Evolutionary conservation across 352 stramenopile genomes (phyloP).

Genomic region (Pseudoperonospora humuli): DNA sequence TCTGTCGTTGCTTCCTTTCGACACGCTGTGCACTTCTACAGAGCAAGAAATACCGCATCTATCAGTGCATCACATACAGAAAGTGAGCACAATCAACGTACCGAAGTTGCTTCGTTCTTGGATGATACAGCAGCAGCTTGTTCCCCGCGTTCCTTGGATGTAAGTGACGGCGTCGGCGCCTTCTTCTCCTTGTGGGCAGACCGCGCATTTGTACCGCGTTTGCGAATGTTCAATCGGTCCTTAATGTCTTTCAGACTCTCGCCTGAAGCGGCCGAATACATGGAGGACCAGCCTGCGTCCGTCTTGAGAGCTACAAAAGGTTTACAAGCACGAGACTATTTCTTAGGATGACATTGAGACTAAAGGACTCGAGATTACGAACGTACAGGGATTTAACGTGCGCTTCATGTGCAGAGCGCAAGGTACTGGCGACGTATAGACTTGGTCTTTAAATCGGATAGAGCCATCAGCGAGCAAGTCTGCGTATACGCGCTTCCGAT

Average conservation of each 20-base stretch:
- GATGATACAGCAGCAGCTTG: conserved; percentile 4
- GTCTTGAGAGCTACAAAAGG: conserved; percentile 44
- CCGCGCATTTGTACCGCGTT: conserved; percentile 51
- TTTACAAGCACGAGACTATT: not conserved
- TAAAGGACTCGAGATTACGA: conserved; percentile 1
- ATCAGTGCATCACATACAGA: not conserved
- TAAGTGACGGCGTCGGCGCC: conserved; percentile 15
- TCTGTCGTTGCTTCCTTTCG: conserved; percentile 38
- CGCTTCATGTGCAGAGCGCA: conserved; percentile 78
- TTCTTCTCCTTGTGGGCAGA: conserved; percentile 56
- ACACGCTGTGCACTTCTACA: conserved; percentile 42
- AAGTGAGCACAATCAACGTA: conserved; percentile 6
- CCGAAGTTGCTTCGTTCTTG: conserved; percentile 16
- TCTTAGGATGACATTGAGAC: no score
- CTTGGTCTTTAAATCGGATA: conserved; percentile 67
- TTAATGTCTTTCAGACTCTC: conserved; percentile 79
- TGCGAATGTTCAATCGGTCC: conserved; percentile 63
- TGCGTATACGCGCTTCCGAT: conserved; percentile 69
- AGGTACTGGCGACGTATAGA: conserved; percentile 68
- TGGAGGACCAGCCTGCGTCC: conserved; percentile 72
- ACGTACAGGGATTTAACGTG: conserved; percentile 64
- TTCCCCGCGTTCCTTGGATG: conserved; percentile 12
- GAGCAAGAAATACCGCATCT: not conserved
- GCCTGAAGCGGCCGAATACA: conserved; percentile 55
- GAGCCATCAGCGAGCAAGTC: conserved; percentile 66